These are phyloP conservation scores for Rachicladosporium sp. DNA, from an alignment of 2,329 filamentous ascomycete genomes.

Conservation along the genomic window DNA sequence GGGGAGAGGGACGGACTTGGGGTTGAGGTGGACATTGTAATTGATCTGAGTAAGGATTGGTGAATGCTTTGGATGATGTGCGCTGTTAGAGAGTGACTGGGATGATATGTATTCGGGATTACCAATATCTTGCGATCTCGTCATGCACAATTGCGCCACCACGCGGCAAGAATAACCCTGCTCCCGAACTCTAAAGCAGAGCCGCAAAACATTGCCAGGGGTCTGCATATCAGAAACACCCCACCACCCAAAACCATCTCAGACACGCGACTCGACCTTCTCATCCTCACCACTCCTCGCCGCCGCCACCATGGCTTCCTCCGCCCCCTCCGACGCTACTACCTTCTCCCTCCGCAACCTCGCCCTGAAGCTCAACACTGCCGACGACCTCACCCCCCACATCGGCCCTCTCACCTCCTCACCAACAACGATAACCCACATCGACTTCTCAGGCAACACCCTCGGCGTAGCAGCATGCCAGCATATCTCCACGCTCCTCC, in stretches of 20 bases:
- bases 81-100: too few relatives aligned
- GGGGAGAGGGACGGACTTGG: neutral
- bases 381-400: constrained; percentile 73
- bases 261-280: too few relatives aligned
- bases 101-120: too few relatives aligned
- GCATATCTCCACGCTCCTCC: constrained; percentile 69
- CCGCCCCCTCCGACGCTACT: constrained; percentile 32
- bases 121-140: too few relatives aligned
- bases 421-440: constrained; percentile 61
- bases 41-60: neutral
- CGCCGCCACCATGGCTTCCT: constrained; percentile 35
- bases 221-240: too few relatives aligned
- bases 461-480: constrained; percentile 80
- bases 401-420: constrained; percentile 62
- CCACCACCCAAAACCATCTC: too few relatives aligned
- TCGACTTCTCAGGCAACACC: constrained; percentile 82
- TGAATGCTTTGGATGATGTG: too few relatives aligned
- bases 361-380: constrained; percentile 82
- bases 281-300: constrained; percentile 7
- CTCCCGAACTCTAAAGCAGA: too few relatives aligned
- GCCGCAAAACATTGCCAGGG: too few relatives aligned
- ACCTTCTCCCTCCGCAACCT: constrained; percentile 85
- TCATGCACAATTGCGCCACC: too few relatives aligned
- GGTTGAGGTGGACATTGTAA: constrained; percentile 3
- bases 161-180: too few relatives aligned